These are phyloP conservation scores for Stephania yunnanensis DNA, from an alignment of 164 flowering plant species.

Conservation along the genomic window DNA sequence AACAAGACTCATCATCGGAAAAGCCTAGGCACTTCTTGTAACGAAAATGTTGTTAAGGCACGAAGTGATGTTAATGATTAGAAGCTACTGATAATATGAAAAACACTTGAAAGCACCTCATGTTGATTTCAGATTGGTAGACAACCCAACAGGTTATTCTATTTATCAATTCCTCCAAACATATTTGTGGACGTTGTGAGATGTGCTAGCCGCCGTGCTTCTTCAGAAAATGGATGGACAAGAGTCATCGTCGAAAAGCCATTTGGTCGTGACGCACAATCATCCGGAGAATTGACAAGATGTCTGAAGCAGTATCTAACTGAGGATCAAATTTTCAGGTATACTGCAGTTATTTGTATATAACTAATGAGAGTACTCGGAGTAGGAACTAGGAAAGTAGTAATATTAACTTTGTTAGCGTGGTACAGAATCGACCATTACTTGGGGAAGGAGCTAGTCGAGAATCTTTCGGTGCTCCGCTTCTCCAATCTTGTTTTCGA, in stretches of 20 bases:
- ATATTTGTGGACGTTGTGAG: constrained; percentile 80
- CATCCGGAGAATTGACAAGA: constrained; percentile 81
- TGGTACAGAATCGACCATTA: constrained; percentile 84
- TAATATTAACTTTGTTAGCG: background rate
- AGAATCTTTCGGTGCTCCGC: constrained; percentile 91
- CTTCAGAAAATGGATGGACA: constrained; percentile 88
- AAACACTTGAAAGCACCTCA: background rate
- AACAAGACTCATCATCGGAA: background rate
- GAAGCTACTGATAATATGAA: background rate
- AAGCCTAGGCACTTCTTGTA: background rate
- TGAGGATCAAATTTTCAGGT: constrained; percentile 96
- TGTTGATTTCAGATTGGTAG: constrained; percentile 49
- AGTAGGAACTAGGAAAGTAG: background rate
- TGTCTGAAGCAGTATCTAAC: constrained; percentile 62
- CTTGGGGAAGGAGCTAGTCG: constrained; percentile 92
- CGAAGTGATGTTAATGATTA: background rate
- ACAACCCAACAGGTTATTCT: constrained; percentile 74
- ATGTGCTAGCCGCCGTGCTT: constrained; percentile 75
- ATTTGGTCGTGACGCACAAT: constrained; percentile 89
- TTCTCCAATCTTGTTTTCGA: constrained; percentile 92
- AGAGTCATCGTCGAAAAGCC: constrained; percentile 97
- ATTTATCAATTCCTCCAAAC: constrained; percentile 89
- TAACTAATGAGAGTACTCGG: background rate
- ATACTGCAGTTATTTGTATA: background rate
- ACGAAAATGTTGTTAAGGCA: background rate